Evolutionary conservation across 495 filamentous ascomycete species (phyloP), one percentile per base, ranked within the genome.

Genomic region (Penicillium macrosclerotiorum): DNA sequence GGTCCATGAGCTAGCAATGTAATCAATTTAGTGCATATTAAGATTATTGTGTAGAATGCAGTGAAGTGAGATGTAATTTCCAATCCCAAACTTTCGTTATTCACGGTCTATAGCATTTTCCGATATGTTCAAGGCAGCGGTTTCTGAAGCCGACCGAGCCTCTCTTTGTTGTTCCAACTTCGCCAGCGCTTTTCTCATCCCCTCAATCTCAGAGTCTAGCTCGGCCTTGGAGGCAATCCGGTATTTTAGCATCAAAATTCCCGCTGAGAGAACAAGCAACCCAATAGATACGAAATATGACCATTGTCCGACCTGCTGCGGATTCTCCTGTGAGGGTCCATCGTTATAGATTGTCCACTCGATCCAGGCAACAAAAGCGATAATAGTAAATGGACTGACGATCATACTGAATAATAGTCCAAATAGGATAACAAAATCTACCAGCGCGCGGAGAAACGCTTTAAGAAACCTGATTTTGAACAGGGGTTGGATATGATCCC

Each of bases 271-370:
- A 8, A 66, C 23, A 6, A 68, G 40, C 5, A 68, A 41, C 4
- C 38, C 60, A 18, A 66, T 52, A 9, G 58, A 54, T 4, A 57
- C 54, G 5, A 64, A 29, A n/a, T 57, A 62, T 2, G 55, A 44
- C 65, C 65, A 68, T 31, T 68, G 65, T 3, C 65, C 65, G 9
- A 68, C 65, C 32, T 68, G 63, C 8, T 55, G 52, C 3, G 61
- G 60, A 25, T 43, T 52, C 37, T 66, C 63, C 32, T 61, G 55
- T 4, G 51, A 49, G 0, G 65, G 65, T 0, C 65, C 63, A 32
- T 68, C 65, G 16, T 66, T 57, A 19, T 48, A 41, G 7, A 68
- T 64, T 31, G 53, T 62, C 42, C 55, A 64, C 37, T 68, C 65
- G 8, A 62, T 57, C 63, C 63, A 68, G 4, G 40, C 45, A 4